Evolutionary conservation across 1,284 basidiomycete genomes (phyloP), one percentile per base, ranked within the genome.

Genomic region (Leccinum pallidistipes): DNA sequence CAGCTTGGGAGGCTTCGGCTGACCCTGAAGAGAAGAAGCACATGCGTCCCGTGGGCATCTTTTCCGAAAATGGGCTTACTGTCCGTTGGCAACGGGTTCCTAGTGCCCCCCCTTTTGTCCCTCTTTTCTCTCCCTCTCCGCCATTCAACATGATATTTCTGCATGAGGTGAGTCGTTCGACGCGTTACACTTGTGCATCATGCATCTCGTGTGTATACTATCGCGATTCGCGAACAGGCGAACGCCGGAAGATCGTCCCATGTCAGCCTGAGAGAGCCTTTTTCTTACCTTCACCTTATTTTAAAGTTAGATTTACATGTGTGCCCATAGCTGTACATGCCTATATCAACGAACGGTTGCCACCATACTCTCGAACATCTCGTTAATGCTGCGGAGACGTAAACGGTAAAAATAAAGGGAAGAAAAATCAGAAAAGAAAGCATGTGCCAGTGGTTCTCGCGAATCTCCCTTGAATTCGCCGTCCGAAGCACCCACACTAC

Each of bases 181-280:
- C 3, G 11, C 18, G 6, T 45, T 11, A 45, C 2, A 12, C 43
- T 45, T 45, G 40, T 45, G 11, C 11, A 12, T 45, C 10, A 21
- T 45, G 43, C 43, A 21, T 45, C 5, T 45, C n/a, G 43, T 45
- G 43, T 6, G 18, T 45, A 18, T 21, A 21, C 18, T 45, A 18
- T 45, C 11, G 43, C 18, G 18, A 45, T 45, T 45, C 43, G 18
- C 9, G 24, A 29, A 50, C 16, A 2, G 24, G 16, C 11, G 4
- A 24, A 50, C 49, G 27, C 49, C 16, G 51, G 61, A 65, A 29
- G 58, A 55, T 57, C 61, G 45, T 55, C 68, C 49, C 55, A 59
- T 55, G 62, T 62, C 57, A 31, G 16, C 2, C 3, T 24, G 21
- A 24, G 2, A 16, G 21, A 24, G 24, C 24, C 2, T 16, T 27